A percentile compares a stretch with the other conserved stretches of the same genome.
These are phyloP conservation scores for Ophiostoma ulmi DNA, from an alignment of 2,329 filamentous ascomycete species.

Conservation along the genomic window DNA sequence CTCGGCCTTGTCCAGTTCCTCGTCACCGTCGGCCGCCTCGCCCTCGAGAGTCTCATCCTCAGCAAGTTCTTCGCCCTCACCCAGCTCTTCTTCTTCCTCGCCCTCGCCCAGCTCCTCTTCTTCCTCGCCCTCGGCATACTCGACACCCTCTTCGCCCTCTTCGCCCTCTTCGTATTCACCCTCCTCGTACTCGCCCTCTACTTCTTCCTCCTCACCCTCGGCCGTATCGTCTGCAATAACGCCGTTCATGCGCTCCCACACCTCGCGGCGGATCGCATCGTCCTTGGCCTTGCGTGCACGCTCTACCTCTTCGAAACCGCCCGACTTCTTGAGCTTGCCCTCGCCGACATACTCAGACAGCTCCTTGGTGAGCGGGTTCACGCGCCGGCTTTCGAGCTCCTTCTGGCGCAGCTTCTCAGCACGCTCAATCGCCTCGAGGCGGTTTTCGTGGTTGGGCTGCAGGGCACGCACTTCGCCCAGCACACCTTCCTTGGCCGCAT, in stretches of 20 bases:
- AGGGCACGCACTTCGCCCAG: slow-evolving; percentile 89
- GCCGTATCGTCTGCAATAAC: slow-evolving; percentile 33
- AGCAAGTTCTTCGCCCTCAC: not conserved
- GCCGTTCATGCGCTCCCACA: slow-evolving; percentile 63
- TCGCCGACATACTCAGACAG: slow-evolving; percentile 80
- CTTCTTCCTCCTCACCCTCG: slow-evolving; percentile 1
- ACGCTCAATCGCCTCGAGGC: slow-evolving; percentile 93
- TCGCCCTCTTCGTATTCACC: not conserved
- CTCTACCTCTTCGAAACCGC: slow-evolving; percentile 91
- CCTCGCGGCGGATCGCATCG: slow-evolving; percentile 76
- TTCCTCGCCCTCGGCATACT: slow-evolving; percentile 22
- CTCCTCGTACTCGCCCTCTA: slow-evolving; percentile 4
- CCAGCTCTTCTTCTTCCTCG: not conserved
- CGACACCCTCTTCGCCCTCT: slow-evolving; percentile 21
- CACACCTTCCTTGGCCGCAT: slow-evolving; percentile 81
- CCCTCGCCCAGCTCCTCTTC: slow-evolving; percentile 7
- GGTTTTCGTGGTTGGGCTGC: slow-evolving; percentile 87
- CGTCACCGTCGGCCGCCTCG: not conserved
- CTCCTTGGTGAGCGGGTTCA: slow-evolving; percentile 77
- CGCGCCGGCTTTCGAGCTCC: slow-evolving; percentile 72
- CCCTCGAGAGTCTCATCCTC: not conserved
- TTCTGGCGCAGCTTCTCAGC: slow-evolving; percentile 87
- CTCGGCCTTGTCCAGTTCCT: not conserved
- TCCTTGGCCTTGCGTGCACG: slow-evolving; percentile 78
- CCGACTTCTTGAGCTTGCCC: slow-evolving; percentile 90